Evolutionary conservation across 2,329 filamentous ascomycete genomes (phyloP).

Genomic region (Apiospora sp.): DNA sequence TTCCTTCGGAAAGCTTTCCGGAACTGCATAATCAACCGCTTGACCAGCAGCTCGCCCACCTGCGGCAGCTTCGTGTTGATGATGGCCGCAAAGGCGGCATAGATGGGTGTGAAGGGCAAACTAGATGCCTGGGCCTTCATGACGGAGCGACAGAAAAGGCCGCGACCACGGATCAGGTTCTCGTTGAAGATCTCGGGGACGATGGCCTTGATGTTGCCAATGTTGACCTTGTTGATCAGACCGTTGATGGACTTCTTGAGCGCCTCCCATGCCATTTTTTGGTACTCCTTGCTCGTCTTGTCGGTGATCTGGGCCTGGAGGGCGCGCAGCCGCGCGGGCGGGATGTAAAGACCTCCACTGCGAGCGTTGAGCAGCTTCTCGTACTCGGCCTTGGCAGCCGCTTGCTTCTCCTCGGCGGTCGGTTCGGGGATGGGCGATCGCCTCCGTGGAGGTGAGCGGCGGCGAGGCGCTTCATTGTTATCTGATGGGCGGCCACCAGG

Average conservation of each 20-base stretch:
- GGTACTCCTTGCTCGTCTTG: conserved; percentile 94
- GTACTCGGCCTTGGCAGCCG: conserved; percentile 89
- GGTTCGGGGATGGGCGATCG: conserved; percentile 45
- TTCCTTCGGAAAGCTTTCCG: conserved; percentile 95
- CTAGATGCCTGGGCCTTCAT: conserved; percentile 98
- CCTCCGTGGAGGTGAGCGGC: conserved; percentile 31
- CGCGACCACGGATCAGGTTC: conserved; percentile 89
- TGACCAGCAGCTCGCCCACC: conserved; percentile 89
- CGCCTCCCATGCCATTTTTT: conserved; percentile 99
- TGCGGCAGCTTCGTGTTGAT: conserved; percentile 97
- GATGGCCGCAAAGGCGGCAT: conserved; percentile 93
- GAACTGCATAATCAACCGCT: conserved; percentile 88
- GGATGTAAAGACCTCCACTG: conserved; percentile 95
- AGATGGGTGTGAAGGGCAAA: conserved; percentile 95
- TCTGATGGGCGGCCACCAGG: conserved; percentile 41
- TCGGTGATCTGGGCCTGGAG: conserved; percentile 97
- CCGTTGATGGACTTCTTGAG: conserved; percentile 99
- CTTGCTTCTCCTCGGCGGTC: conserved; percentile 85
- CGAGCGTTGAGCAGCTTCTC: conserved; percentile 91
- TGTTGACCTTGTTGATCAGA: conserved; percentile 98
- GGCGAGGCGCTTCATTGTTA: conserved; percentile 23
- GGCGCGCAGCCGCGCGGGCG: conserved; percentile 86
- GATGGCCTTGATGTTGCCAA: conserved; percentile 96
- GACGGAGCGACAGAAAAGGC: conserved; percentile 92
- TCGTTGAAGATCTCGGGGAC: conserved; percentile 95